A percentile compares a stretch with the other conserved stretches of the same genome.
phyloP scores from a whole-genome alignment of 371 early-diverging fungal species.

The Parasitella parasitica region DNA sequence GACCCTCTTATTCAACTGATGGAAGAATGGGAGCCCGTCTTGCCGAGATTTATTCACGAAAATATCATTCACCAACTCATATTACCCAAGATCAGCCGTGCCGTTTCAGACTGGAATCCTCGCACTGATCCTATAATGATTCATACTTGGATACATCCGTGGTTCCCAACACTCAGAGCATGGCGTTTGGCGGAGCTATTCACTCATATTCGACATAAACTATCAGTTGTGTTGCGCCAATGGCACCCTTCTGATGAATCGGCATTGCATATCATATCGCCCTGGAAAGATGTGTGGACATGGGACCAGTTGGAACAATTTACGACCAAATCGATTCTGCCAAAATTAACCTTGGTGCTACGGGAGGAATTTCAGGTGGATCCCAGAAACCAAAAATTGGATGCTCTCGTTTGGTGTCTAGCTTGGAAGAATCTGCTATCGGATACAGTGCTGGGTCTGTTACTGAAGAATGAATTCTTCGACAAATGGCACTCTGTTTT shows the following conservation, averaged over 20 bases:
- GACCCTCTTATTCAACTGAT: conserved; percentile 68
- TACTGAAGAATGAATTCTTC: conserved; percentile 81
- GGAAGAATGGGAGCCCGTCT: conserved; percentile 70
- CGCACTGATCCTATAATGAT: conserved; percentile 65
- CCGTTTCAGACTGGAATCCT: conserved; percentile 72
- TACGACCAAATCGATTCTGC: conserved; percentile 62
- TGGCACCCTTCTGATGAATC: conserved; percentile 74
- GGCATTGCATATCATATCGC: conserved; percentile 56
- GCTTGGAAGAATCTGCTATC: conserved; percentile 67
- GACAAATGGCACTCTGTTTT: conserved; percentile 67
- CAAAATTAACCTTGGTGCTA: conserved; percentile 65
- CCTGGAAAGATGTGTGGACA: conserved; percentile 75
- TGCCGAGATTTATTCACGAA: conserved; percentile 73
- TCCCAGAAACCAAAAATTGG: conserved; percentile 69
- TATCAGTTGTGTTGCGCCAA: conserved; percentile 54
- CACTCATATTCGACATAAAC: conserved; percentile 64
- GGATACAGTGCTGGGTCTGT: conserved; percentile 49
- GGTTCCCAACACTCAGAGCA: conserved; percentile 72
- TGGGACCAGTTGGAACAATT: conserved; percentile 59
- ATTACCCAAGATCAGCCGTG: conserved; percentile 70
- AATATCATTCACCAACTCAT: conserved; percentile 78
- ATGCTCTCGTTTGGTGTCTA: conserved; percentile 60
- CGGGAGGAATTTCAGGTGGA: conserved; percentile 70
- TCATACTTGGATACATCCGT: conserved; percentile 84
- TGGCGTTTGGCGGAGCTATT: conserved; percentile 58